These are phyloP conservation scores for Cystofilobasidium bisporidii DNA, from an alignment of 768 basidiomycete genomes.

Conservation along the genomic window DNA sequence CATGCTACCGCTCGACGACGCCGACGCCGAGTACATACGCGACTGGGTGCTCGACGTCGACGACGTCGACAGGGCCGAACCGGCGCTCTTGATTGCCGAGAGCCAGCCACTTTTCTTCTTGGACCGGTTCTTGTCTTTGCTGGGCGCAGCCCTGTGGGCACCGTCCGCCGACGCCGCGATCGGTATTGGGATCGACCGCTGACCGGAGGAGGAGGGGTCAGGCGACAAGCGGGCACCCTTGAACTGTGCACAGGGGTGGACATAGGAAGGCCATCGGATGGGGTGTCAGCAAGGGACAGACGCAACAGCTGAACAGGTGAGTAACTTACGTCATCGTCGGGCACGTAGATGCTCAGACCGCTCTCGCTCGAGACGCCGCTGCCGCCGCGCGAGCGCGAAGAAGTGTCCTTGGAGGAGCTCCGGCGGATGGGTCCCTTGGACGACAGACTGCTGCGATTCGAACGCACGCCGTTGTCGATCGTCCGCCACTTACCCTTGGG, in stretches of 20 bases:
- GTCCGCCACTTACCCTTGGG: constrained; percentile 27
- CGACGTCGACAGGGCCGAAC: constrained; percentile 6
- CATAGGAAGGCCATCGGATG: neutral
- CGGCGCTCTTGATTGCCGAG: constrained; percentile 19
- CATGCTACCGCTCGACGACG: constrained; percentile 11
- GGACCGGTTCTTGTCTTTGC: constrained; percentile 13
- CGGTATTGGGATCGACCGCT: neutral
- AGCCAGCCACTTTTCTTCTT: constrained; percentile 23
- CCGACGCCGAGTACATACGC: constrained; percentile 19
- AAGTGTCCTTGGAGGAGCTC: neutral
- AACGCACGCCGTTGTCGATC: constrained; percentile 9
- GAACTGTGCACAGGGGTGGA: neutral
- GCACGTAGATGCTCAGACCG: neutral
- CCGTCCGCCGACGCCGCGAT: neutral
- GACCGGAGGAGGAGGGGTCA: neutral
- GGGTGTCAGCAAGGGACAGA: neutral
- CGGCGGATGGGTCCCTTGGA: neutral
- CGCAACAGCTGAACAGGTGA: neutral
- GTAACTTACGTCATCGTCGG: neutral
- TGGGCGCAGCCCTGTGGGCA: neutral
- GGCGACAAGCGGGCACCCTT: neutral
- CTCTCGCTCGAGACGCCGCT: constrained; percentile 4
- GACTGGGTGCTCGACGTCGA: neutral
- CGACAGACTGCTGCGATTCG: constrained; percentile 8
- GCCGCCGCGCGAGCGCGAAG: neutral